phyloP scores from a whole-genome alignment of 1,284 basidiomycete genomes.

The Apiotrichum akiyoshidainum region DNA sequence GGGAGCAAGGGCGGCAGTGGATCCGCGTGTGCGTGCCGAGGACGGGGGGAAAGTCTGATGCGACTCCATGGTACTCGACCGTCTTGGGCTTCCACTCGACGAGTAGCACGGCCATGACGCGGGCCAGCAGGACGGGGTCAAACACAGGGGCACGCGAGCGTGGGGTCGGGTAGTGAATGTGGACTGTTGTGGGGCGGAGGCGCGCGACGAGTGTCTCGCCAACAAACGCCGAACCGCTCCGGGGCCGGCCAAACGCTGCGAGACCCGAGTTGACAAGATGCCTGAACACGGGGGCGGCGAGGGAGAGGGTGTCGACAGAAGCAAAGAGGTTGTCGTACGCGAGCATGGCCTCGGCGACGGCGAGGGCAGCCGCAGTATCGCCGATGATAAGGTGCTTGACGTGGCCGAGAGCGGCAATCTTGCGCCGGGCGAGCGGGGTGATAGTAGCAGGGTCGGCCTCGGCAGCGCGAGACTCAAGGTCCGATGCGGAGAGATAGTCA shows the following conservation, averaged over 20 bases:
- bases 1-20: slow-evolving; percentile 12
- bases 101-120: slow-evolving; percentile 17
- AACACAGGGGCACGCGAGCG: slow-evolving; percentile 7
- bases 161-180: slow-evolving; percentile 12
- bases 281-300: slow-evolving; percentile 17
- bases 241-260: slow-evolving; percentile 18
- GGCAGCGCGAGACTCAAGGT: slow-evolving; percentile 14
- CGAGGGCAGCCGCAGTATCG: slow-evolving; percentile 5
- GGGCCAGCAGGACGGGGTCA: slow-evolving; percentile 20
- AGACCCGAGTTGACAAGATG: slow-evolving; percentile 18
- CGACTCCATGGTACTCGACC: slow-evolving; percentile 14
- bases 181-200: slow-evolving; percentile 11
- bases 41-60: slow-evolving; percentile 14
- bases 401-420: slow-evolving; percentile 8
- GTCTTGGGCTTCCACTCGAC: slow-evolving; percentile 17
- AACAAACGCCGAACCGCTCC: slow-evolving; percentile 15
- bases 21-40: slow-evolving; percentile 13
- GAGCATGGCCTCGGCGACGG: slow-evolving; percentile 18
- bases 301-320: slow-evolving; percentile 8
- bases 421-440: background rate
- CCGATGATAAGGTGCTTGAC: slow-evolving; percentile 5
- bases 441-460: slow-evolving; percentile 3
- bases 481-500: slow-evolving; percentile 14
- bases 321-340: slow-evolving; percentile 5
- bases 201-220: slow-evolving; percentile 19